Evolutionary conservation across 169 alveolate genomes (phyloP), one percentile per base, ranked within the genome.

Genomic region (Miamiensis avidus): DNA sequence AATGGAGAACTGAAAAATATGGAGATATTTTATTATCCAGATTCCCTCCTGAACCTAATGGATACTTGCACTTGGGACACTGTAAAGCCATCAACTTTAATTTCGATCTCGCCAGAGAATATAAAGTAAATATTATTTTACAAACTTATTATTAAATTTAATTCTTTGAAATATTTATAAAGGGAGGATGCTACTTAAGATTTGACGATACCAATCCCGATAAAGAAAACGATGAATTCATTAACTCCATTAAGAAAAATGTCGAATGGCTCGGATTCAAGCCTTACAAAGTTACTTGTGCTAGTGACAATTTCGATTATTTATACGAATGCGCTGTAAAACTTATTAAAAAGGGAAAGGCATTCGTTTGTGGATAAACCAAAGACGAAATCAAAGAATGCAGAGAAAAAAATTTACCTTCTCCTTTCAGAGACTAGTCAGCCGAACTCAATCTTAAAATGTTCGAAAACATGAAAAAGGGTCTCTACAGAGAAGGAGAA

Each of bases 11-110:
- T 49, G 94, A 94, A 83, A 87, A 89, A 4, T 95, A 96, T 34
- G 96, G 97, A n/a, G 91, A 92, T 29, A 92, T 93, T 81, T 92
- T 98, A 0, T 91, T 98, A 29, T 99, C 99, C 0, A 93, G 99
- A 83, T 98, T 98, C 93, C 99, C 99, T 16, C 99, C 99, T n/a
- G 99, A 99, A 93, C 99, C 99, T 33, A 99, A 99, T 93, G 99
- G 99, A n/a, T 99, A 96, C 84, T 96, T 99, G 49, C 99, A 99
- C 88, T 94, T 99, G 65, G 99, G 99, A 0, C 99, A 99, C 94
- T 99, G 99, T 26, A 99, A 99, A 91, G 98, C 99, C 64, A 98
- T 99, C 90, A 96, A 99, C 85, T 96, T 99, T 87, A 98, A 98
- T 91, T 99, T 98, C 83, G 99, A 98, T 30, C 90, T 98, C 30